These are phyloP conservation scores for Tylopilus sp. DNA, from an alignment of 768 basidiomycete genomes.

Conservation along the genomic window DNA sequence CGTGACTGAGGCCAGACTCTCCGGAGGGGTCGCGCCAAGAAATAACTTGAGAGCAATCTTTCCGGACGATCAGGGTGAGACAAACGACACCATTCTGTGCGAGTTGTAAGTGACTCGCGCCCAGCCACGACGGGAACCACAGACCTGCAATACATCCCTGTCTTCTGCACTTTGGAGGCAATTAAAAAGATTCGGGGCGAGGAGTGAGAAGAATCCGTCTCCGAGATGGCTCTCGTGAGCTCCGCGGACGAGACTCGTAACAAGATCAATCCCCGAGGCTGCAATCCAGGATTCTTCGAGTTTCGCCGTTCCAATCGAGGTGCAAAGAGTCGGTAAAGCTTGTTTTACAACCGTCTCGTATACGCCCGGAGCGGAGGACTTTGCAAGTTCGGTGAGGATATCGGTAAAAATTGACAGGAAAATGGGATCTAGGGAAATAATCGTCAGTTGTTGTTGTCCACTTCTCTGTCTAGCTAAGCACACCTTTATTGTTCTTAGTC, in stretches of 20 bases:
- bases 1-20: slow-evolving; percentile 70
- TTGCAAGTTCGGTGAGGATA: slow-evolving; percentile 67
- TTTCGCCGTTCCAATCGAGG: slow-evolving; percentile 55
- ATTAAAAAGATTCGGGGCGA: slow-evolving; percentile 74
- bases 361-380: slow-evolving; percentile 53
- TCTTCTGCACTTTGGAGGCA: slow-evolving; percentile 73
- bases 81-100: slow-evolving; percentile 76
- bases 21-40: slow-evolving; percentile 68
- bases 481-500: slow-evolving; percentile 85
- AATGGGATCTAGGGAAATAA: slow-evolving; percentile 65
- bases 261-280: slow-evolving; percentile 78
- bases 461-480: neutral
- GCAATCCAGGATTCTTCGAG: slow-evolving; percentile 71
- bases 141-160: slow-evolving; percentile 84
- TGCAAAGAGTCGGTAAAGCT: slow-evolving; percentile 69
- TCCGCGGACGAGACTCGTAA: slow-evolving; percentile 68
- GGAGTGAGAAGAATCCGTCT: slow-evolving; percentile 70
- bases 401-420: slow-evolving; percentile 84
- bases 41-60: slow-evolving; percentile 79
- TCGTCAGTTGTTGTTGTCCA: neutral
- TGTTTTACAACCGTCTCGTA: slow-evolving; percentile 72
- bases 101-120: neutral
- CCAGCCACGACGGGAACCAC: neutral
- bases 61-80: slow-evolving; percentile 81
- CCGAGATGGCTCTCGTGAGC: slow-evolving; percentile 64